Conservation (phyloP, 768 basidiomycete species). For the Chalciporus sphaerocephalus region DNA sequence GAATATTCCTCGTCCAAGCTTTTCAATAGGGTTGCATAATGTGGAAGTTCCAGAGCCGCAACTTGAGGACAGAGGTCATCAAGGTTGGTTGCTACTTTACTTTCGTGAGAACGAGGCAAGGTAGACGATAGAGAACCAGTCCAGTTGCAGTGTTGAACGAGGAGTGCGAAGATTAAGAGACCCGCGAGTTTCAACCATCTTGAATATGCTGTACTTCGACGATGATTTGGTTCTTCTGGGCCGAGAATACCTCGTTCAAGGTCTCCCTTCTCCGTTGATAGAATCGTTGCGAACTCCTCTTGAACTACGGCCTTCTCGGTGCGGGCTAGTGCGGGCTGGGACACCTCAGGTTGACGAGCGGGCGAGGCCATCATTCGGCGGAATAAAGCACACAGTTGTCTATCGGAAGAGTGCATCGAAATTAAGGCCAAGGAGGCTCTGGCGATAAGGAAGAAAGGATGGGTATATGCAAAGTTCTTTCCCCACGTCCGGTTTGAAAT, state of each 20-base stretch:
- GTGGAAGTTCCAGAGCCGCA: conserved; percentile 10
- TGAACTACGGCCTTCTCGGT: not conserved
- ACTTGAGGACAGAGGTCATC: conserved; percentile 28
- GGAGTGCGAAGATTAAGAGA: conserved; percentile 11
- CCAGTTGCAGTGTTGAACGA: conserved; percentile 7
- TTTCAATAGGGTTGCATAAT: conserved; percentile 16
- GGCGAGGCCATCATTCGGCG: conserved; percentile 3
- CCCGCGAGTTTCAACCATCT: not conserved
- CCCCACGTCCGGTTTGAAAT: not conserved
- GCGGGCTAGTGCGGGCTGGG: not conserved
- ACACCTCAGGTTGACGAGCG: not conserved
- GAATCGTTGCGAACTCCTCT: not conserved
- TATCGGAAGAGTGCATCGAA: conserved; percentile 7
- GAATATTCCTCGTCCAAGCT: conserved; percentile 25
- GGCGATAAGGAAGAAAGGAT: not conserved
- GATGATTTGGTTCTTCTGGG: not conserved
- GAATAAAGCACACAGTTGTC: conserved; percentile 6
- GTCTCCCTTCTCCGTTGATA: conserved; percentile 7
- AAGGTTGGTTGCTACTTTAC: not conserved
- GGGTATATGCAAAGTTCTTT: not conserved
- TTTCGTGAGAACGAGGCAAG: not conserved
- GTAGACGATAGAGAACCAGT: not conserved
- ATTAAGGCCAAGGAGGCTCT: not conserved
- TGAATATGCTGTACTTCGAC: not conserved
- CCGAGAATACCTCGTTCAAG: conserved; percentile 6